Evolutionary conservation across 495 filamentous ascomycete genomes (phyloP), one percentile per base, ranked within the genome.

Genomic region (Aspergillus homomorphus): DNA sequence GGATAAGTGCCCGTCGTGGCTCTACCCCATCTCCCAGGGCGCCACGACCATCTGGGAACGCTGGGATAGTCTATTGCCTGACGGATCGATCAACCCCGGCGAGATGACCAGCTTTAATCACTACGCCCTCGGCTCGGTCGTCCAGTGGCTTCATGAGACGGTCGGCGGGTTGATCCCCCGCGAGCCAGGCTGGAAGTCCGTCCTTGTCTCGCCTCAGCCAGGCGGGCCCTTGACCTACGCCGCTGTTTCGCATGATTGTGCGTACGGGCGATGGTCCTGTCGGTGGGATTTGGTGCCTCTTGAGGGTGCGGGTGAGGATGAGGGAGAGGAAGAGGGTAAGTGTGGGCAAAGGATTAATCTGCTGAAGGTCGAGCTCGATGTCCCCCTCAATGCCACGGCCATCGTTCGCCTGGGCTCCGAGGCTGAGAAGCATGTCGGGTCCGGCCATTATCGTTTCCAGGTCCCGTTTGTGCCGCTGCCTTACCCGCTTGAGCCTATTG

Each of bases 21-120:
- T 84, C 44, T 82, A 81, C 62, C 80, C 77, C 5, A 70, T 85
- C 19, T 69, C 65, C 2, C 78, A 81, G 75, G 75, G 74, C 8
- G 81, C 74, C 0, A 85, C 82, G 0, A 82, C 81, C 1, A 76
- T 77, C 1, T 84, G 80, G 82, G 82, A 85, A 64, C 69, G 82
- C 5, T 84, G 82, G 82, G 77, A 84, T 55, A 77, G 73, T 26
- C 74, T 85, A 61, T 68, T 82, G 3, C 75, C 77, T 0, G 71
- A 84, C 60, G 80, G 81, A 1, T 69, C 68, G 1, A 69, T 84
- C 24, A 84, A 85, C 58, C 74, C 78, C 0, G 81, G 79, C 1
- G 53, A 72, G 21, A 84, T 85, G 82, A 81, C 77, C 4, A 79
- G 76, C 16, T 85, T 85, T 60, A 84, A 82, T 48, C 77, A 80